Conservation (phyloP, 2,329 filamentous ascomycete species). For the Blastomyces silverae region DNA sequence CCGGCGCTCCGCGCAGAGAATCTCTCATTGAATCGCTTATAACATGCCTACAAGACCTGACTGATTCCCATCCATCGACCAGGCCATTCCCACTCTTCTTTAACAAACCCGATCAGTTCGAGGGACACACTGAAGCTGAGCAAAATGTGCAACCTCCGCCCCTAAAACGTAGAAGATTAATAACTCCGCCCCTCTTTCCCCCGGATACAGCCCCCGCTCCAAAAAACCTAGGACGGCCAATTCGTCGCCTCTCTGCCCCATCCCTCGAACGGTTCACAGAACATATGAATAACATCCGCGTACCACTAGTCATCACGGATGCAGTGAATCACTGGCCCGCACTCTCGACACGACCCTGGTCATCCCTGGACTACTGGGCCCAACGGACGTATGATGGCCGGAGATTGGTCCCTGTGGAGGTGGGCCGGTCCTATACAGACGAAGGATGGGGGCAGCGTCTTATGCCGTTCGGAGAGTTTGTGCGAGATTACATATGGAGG, state of each 20-base stretch:
- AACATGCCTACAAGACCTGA: slow-evolving; percentile 27
- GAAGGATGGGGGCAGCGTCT: slow-evolving; percentile 76
- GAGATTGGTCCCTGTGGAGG: slow-evolving; percentile 76
- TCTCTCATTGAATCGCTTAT: slow-evolving; percentile 37
- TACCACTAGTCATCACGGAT: slow-evolving; percentile 63
- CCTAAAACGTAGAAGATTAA: slow-evolving; percentile 32
- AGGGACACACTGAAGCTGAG: slow-evolving; percentile 5
- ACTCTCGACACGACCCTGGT: slow-evolving; percentile 61
- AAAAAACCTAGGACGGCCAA: slow-evolving; percentile 29
- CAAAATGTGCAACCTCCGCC: slow-evolving; percentile 14
- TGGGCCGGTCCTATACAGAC: slow-evolving; percentile 83
- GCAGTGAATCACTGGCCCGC: slow-evolving; percentile 71
- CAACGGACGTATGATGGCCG: slow-evolving; percentile 66
- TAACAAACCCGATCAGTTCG: slow-evolving; percentile 13
- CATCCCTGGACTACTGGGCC: slow-evolving; percentile 64
- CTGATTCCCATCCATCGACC: slow-evolving; percentile 14
- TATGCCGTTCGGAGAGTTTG: slow-evolving; percentile 65
- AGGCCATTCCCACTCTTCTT: slow-evolving; percentile 13
- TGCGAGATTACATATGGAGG: slow-evolving; percentile 53
- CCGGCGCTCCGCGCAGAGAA: slow-evolving; percentile 57
- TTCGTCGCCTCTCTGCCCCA: slow-evolving; percentile 41
- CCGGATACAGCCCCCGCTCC: slow-evolving; percentile 31
- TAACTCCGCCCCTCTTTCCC: slow-evolving; percentile 29
- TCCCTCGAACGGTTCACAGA: slow-evolving; percentile 56
- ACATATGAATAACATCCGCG: slow-evolving; percentile 47